Evolutionary conservation across 306 rosid genomes (phyloP).

Genomic region (Carpinus fangiana): DNA sequence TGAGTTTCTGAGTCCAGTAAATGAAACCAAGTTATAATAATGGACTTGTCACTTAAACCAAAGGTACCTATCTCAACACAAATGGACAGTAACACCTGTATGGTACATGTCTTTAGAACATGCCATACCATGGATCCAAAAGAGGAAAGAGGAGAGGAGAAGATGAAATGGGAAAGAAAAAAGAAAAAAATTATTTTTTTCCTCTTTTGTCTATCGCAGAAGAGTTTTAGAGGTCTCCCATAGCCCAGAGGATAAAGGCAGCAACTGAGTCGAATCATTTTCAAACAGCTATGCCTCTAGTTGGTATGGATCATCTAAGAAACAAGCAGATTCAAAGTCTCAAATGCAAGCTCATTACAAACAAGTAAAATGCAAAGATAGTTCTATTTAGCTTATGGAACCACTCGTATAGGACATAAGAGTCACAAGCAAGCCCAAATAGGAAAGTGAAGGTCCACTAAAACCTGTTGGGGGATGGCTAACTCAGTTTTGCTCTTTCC

Average conservation of each 20-base stretch:
- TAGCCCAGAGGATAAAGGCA: neutral
- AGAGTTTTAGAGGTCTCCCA: neutral
- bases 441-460: neutral
- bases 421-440: neutral
- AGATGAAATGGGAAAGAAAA: neutral
- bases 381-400: neutral
- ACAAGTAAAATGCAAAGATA: neutral
- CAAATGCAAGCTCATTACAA: neutral
- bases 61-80: neutral
- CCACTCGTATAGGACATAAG: neutral
- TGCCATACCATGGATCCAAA: slow-evolving; percentile 1
- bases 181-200: too few relatives aligned
- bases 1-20: neutral
- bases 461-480: neutral
- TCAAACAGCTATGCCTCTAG: neutral
- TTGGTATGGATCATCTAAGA: neutral
- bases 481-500: neutral
- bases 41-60: neutral
- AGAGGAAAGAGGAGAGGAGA: neutral
- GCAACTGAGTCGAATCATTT: neutral
- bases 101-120: neutral
- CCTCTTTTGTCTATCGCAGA: neutral
- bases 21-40: neutral
- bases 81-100: neutral
- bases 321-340: neutral